Conservation (phyloP, 768 basidiomycete species). For the Termitomyces bulborhizus region DNA sequence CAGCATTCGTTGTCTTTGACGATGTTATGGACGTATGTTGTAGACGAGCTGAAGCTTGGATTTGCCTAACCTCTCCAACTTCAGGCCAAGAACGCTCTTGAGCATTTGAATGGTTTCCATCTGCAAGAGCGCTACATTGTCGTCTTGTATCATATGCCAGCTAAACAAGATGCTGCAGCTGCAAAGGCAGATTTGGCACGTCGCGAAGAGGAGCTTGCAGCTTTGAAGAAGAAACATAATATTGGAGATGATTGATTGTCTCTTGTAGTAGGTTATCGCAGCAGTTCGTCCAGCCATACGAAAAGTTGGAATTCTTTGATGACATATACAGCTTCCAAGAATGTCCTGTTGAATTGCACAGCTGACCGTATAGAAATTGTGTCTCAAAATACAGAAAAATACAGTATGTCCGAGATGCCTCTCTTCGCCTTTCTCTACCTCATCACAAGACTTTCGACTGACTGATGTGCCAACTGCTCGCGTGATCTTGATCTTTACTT, state of each 20-base stretch:
- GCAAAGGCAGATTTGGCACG: conserved; percentile 89
- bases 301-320: neutral
- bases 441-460: neutral
- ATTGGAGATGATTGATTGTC: conserved; percentile 64
- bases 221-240: conserved; percentile 81
- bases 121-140: conserved; percentile 98
- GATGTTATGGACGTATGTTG: conserved; percentile 88
- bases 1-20: conserved; percentile 94
- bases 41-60: neutral
- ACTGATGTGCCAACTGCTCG: too few relatives aligned
- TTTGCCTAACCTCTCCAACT: conserved; percentile 9
- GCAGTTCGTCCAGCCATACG: conserved; percentile 4
- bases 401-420: conserved; percentile 6
- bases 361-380: neutral
- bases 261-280: conserved; percentile 13
- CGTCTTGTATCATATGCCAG: conserved; percentile 95
- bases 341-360: neutral
- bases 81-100: conserved; percentile 89
- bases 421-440: neutral
- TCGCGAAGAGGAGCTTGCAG: conserved; percentile 84
- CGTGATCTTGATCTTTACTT: neutral
- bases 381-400: neutral
- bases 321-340: neutral
- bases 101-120: conserved; percentile 97
- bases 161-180: conserved; percentile 92